phyloP scores from a whole-genome alignment of 2,329 filamentous ascomycete genomes.

The Zopfia rhizophila region DNA sequence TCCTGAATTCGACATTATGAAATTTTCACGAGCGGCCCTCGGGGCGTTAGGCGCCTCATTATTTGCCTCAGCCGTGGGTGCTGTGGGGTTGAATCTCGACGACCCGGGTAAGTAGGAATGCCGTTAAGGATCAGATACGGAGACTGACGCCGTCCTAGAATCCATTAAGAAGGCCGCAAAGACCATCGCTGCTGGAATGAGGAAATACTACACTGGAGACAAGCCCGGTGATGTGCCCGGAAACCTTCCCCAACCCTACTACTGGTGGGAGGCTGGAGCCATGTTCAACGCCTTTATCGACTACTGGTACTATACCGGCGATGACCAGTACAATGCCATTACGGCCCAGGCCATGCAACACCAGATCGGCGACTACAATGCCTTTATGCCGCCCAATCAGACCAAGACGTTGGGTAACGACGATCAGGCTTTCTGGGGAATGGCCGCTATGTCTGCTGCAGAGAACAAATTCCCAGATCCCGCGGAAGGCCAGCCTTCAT shows the following conservation, averaged over 20 bases:
- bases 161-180: constrained; percentile 71
- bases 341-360: constrained; percentile 69
- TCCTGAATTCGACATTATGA: constrained; percentile 41
- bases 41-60: constrained; percentile 45
- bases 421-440: constrained; percentile 69
- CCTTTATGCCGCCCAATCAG: constrained; percentile 83
- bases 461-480: constrained; percentile 61
- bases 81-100: constrained; percentile 43
- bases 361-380: constrained; percentile 76
- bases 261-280: constrained; percentile 56
- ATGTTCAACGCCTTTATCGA: constrained; percentile 54
- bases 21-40: constrained; percentile 41
- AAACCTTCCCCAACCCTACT: constrained; percentile 61
- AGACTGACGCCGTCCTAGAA: constrained; percentile 55
- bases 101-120: constrained; percentile 35
- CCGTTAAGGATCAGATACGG: constrained; percentile 1
- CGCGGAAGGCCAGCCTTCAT: constrained; percentile 65
- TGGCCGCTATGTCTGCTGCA: constrained; percentile 68
- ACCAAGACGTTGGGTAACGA: constrained; percentile 66
- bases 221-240: constrained; percentile 67
- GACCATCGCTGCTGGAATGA: constrained; percentile 68
- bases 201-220: constrained; percentile 74
- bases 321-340: constrained; percentile 51
- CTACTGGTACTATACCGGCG: constrained; percentile 57
- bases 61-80: constrained; percentile 42